Evolutionary conservation across 257 asterid genomes (phyloP), one percentile per base, ranked within the genome.

Genomic region (Perilla frutescens): DNA sequence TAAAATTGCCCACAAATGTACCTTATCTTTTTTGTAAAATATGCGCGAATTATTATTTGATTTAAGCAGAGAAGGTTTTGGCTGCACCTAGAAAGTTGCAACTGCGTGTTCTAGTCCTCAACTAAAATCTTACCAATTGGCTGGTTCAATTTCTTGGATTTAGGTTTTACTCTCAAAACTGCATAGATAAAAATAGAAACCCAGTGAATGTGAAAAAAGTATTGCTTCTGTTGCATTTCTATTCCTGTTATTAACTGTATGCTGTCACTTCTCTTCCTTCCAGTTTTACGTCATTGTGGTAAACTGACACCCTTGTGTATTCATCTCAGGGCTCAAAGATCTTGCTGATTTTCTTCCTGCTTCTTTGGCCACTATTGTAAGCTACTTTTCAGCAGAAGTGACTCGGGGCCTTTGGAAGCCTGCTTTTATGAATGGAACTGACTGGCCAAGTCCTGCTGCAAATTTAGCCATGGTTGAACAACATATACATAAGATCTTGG

Each of bases 401-500:
- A 90, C 96, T 55, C 81, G 99, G 40, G 99, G 98, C 68, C 86
- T 95, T 37, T 95, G 99, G 99, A 92, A 84, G 84, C 96, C 92
- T 71, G 99, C 96, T 77, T 87, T 68, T 76, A 95, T 92, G 99
- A 95, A 95, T 62, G 99, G 99, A 76, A 87, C 97, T 66, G 99
- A 95, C 85, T 95, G 99, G 99, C 99, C 99, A 3, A 92, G 95
- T 83, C 97, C 99, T 61, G 97, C 94, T 63, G 91, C 91, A 69
- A 92, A 90, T 87, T 72, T 95, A 63, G 81, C 96, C 64, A 72
- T 75, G 79, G 92, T 95, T 37, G 99, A 89, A 81, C 87, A 90
- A 81, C 98, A 90, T 83, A 92, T 92, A 56, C 87, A 87, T 79
- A 89, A 92, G 76, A 87, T 92, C 55, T 74, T 95, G 81, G 97